Conservation (phyloP, 495 filamentous ascomycete genomes). For the Neurospora discreta region DNA sequence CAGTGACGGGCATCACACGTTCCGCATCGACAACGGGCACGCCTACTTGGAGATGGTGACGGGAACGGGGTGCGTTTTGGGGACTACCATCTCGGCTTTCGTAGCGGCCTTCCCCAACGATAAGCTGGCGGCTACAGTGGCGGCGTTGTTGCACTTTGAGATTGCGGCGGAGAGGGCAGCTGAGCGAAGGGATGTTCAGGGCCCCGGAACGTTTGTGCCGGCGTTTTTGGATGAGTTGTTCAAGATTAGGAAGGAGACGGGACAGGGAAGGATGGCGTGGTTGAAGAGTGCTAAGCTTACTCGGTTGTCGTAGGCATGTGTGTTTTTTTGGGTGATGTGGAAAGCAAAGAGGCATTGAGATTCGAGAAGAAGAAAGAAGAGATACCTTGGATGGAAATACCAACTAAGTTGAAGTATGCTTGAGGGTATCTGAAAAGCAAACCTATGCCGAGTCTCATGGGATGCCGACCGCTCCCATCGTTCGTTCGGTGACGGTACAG, state of each 20-base stretch:
- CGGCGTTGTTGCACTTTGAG: constrained; percentile 69
- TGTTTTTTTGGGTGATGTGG: neutral
- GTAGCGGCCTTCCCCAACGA: constrained; percentile 49
- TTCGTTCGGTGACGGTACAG: neutral
- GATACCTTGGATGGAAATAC: neutral
- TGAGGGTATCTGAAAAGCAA: neutral
- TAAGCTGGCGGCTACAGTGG: constrained; percentile 53
- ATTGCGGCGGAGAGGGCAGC: constrained; percentile 74
- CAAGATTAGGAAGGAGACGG: constrained; percentile 38
- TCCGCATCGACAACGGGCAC: constrained; percentile 67
- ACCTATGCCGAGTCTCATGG: neutral
- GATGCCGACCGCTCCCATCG: neutral
- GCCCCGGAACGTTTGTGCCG: constrained; percentile 81
- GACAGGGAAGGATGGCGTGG: constrained; percentile 41
- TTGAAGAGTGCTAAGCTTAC: constrained; percentile 44
- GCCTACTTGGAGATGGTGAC: constrained; percentile 69
- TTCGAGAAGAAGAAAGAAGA: neutral
- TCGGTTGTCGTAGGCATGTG: neutral
- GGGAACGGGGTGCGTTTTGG: constrained; percentile 79
- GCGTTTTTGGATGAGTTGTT: constrained; percentile 68
- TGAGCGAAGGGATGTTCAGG: constrained; percentile 47
- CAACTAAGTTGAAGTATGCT: neutral
- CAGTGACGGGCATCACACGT: constrained; percentile 58
- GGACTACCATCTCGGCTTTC: constrained; percentile 67
- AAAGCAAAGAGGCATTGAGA: neutral